Conservation (phyloP, 371 early-diverging fungal species). For the Mucor lusitanicus region DNA sequence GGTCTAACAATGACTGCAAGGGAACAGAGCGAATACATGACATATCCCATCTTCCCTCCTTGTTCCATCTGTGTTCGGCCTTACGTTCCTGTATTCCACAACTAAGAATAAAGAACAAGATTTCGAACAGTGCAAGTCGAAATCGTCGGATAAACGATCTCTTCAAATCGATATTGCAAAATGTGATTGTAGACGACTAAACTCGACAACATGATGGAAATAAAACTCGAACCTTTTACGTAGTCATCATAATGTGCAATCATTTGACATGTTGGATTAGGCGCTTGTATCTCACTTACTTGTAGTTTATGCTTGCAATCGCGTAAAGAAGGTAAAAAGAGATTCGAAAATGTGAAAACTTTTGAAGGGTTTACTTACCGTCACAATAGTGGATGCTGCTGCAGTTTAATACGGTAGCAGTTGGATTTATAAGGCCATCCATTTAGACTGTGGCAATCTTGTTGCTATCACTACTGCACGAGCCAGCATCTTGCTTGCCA, state of each 20-base stretch:
- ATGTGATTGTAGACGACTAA: not conserved
- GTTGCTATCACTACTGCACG: not conserved
- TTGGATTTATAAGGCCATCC: not conserved
- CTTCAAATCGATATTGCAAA: not conserved
- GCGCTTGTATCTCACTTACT: not conserved
- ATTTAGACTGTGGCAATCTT: not conserved
- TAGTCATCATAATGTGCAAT: slow-evolving; percentile 26
- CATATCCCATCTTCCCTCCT: not conserved
- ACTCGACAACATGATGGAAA: slow-evolving; percentile 9
- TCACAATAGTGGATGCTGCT: not conserved
- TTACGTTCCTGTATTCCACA: slow-evolving; percentile 40
- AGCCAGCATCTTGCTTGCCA: not conserved
- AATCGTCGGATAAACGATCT: slow-evolving; percentile 1
- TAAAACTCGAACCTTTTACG: slow-evolving; percentile 44
- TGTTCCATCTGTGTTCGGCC: slow-evolving; percentile 51
- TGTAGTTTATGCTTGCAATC: not conserved
- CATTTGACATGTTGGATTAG: not conserved
- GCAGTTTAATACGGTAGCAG: not conserved
- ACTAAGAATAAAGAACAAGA: slow-evolving; percentile 44
- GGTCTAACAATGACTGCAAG: slow-evolving; percentile 41
- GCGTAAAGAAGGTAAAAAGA: not conserved
- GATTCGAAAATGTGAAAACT: not conserved
- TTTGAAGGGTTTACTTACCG: not conserved
- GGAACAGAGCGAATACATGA: not conserved
- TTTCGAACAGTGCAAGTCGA: slow-evolving; percentile 41